Conservation (phyloP, 148 eudicot genomes). For the Polygonum maritimum region DNA sequence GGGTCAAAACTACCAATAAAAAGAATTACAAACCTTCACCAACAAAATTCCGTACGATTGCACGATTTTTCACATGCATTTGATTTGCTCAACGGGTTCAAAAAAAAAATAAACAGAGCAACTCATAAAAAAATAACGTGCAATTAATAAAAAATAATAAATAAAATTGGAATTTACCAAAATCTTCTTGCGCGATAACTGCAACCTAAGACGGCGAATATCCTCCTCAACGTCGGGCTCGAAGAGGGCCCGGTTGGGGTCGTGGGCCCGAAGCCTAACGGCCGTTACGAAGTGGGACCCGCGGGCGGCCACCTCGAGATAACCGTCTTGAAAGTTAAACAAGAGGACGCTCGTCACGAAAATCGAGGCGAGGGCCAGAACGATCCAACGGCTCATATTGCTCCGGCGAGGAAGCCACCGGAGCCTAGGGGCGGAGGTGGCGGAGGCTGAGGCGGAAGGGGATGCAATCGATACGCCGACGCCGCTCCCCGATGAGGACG, state of each 20-base stretch:
- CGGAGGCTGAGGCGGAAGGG: background rate
- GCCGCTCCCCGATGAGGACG: background rate
- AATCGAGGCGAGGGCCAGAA: background rate
- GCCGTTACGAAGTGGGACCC: background rate
- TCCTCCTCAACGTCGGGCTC: background rate
- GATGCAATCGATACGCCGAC: background rate
- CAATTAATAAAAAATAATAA: background rate
- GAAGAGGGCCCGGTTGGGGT: background rate
- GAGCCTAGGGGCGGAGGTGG: background rate
- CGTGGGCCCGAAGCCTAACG: background rate
- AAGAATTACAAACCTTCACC: background rate
- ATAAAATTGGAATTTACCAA: background rate
- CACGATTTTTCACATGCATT: background rate
- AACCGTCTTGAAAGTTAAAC: background rate
- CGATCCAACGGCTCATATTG: background rate
- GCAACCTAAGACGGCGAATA: background rate
- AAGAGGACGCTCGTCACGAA: background rate
- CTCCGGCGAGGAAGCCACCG: background rate
- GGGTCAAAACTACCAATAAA: background rate
- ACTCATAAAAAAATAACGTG: background rate
- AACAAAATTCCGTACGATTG: background rate
- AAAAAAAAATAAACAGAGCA: too few species aligned
- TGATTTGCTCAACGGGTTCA: background rate
- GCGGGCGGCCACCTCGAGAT: background rate
- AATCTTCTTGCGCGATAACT: conserved; percentile 1